A percentile compares a stretch with the other conserved stretches of the same genome.
Evolutionary conservation across 768 basidiomycete genomes (phyloP).

Genomic region (Termitomyces sp.): DNA sequence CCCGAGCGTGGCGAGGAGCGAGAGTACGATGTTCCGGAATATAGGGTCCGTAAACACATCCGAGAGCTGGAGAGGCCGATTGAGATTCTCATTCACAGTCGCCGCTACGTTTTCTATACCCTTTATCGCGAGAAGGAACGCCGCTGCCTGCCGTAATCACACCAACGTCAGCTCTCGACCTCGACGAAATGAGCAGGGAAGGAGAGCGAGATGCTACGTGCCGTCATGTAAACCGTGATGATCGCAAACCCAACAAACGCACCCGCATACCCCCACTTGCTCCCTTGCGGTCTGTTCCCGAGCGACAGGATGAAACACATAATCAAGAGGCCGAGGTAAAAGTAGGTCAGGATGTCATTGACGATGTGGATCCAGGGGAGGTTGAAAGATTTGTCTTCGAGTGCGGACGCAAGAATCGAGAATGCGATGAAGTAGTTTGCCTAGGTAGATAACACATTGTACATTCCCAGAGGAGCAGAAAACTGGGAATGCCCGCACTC

Average conservation of each 20-base stretch:
- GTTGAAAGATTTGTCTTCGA: slow-evolving; percentile 60
- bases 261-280: slow-evolving; percentile 80
- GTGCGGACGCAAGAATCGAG: slow-evolving; percentile 63
- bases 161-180: background rate
- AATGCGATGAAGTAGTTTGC: slow-evolving; percentile 94
- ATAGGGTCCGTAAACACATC: slow-evolving; percentile 74
- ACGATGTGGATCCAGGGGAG: slow-evolving; percentile 60
- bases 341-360: slow-evolving; percentile 79
- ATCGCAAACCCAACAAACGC: slow-evolving; percentile 85
- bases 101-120: slow-evolving; percentile 60
- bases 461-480: too few relatives aligned
- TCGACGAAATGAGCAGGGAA: too few relatives aligned
- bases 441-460: too few relatives aligned
- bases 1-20: slow-evolving; percentile 82
- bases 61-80: slow-evolving; percentile 41
- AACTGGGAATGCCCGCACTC: slow-evolving; percentile 16
- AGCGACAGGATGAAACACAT: slow-evolving; percentile 84
- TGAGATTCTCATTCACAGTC: slow-evolving; percentile 18
- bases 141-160: slow-evolving; percentile 50
- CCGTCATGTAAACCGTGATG: slow-evolving; percentile 97
- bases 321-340: slow-evolving; percentile 83
- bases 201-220: slow-evolving; percentile 18
- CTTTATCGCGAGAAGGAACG: slow-evolving; percentile 80
- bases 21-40: slow-evolving; percentile 84
- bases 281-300: slow-evolving; percentile 90